Evolutionary conservation across 2,329 filamentous ascomycete species (phyloP).

Genomic region (Leptoxyphium fumago): DNA sequence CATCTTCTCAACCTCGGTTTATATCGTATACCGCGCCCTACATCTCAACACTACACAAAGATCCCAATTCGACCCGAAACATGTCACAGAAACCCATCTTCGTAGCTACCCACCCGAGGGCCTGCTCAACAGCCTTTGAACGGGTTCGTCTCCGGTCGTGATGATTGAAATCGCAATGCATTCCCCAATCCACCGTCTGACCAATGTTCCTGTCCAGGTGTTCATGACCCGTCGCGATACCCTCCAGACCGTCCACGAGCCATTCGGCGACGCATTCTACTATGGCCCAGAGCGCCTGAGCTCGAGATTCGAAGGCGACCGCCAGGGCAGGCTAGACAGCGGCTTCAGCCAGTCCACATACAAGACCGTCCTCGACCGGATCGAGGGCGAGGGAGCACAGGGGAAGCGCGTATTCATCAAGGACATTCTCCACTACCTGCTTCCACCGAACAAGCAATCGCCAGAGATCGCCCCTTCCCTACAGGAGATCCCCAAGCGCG

Average conservation of each 20-base stretch:
- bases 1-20: no score
- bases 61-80: constrained; percentile 1
- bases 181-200: constrained; percentile 1
- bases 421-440: constrained; percentile 86
- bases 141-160: constrained; percentile 43
- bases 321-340: constrained; percentile 36
- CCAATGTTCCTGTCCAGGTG: constrained; percentile 42
- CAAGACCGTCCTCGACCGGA: constrained; percentile 59
- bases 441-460: constrained; percentile 56
- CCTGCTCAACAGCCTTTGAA: constrained; percentile 95
- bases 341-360: constrained; percentile 59
- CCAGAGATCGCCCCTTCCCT: constrained; percentile 69
- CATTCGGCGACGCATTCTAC: constrained; percentile 94
- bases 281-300: constrained; percentile 82
- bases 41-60: background rate
- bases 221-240: constrained; percentile 87
- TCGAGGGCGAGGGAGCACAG: constrained; percentile 59
- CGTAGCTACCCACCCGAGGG: constrained; percentile 81
- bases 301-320: constrained; percentile 61
- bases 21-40: background rate
- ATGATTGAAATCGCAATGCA: constrained; percentile 2
- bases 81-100: constrained; percentile 80
- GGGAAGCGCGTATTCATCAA: constrained; percentile 94
- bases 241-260: constrained; percentile 79
- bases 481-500: constrained; percentile 36